Evolutionary conservation across 1,139 yeast species (phyloP), one percentile per base, ranked within the genome.

Genomic region (Candida buenavistaensis): DNA sequence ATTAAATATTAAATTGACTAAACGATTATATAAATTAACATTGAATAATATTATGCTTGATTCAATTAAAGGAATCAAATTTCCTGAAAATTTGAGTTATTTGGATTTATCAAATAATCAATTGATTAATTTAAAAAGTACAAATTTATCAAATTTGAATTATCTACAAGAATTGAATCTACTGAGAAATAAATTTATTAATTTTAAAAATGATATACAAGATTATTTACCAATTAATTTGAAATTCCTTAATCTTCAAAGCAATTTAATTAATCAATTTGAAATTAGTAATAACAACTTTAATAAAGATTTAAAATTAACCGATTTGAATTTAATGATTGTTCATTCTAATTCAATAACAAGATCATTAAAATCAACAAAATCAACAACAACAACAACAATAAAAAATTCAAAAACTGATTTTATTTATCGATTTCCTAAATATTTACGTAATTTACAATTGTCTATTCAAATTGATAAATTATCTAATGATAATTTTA

Each of bases 71-170:
- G 30, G 29, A 22, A 14, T 39, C 3, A 28, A 17, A n/a, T 38
- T 42, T 5, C 43, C 46, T 3, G 9, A n/a, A 7, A 23, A 28
- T 10, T 29, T 40, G 23, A 16, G 14, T 12, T 19, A 31, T 26
- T 29, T 42, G 14, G 44, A 42, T 24, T 17, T 40, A 12, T 39
- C 44, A 10, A 30, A 32, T 12, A 42, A 40, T 23, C 31, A 26
- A 16, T 19, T 42, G n/a, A 23, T 23, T 11, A 19, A 32, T 5
- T 23, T 42, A 5, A 12, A 28, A 12, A 26, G 30, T 9, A 36
- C 38, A 6, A 38, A 40, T 30, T 20, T 38, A 14, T 6, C 14
- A 4, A 13, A 9, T 9, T 31, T 36, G 17, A 16, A 23, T 20
- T 23, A 37, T 21, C 28, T 38, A 14, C 29, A 29, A 19, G 26